A percentile compares a stretch with the other conserved stretches of the same genome.
These are phyloP conservation scores for Trichoderma oligosporum DNA, from an alignment of 2,329 filamentous ascomycete genomes.

Conservation along the genomic window DNA sequence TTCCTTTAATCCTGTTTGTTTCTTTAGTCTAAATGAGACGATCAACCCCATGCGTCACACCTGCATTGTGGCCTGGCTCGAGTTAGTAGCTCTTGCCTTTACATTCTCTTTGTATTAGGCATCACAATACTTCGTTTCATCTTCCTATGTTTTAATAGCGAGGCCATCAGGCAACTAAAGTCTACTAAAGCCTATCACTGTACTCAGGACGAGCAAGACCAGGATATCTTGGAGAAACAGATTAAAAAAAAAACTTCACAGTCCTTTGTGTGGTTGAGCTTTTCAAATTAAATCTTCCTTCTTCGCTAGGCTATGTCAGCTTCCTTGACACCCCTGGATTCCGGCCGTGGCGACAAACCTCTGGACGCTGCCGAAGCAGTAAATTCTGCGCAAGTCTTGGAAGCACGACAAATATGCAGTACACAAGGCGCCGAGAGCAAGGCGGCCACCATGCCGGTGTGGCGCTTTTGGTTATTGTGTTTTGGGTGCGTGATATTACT, in stretches of 20 bases:
- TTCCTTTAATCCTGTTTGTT: too few relatives aligned
- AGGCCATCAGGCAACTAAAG: too few relatives aligned
- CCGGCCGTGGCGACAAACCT: neutral
- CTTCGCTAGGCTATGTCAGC: neutral
- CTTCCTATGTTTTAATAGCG: too few relatives aligned
- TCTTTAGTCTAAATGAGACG: neutral
- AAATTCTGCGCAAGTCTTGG: neutral
- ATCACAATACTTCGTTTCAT: too few relatives aligned
- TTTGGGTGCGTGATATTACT: constrained; percentile 29
- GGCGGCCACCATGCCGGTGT: constrained; percentile 25
- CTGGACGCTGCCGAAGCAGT: neutral
- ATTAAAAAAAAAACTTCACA: too few relatives aligned
- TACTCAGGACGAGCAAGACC: too few relatives aligned
- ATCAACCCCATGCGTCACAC: neutral
- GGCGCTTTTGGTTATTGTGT: constrained; percentile 35
- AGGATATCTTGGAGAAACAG: too few relatives aligned
- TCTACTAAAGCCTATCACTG: too few relatives aligned
- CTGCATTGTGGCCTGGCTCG: neutral
- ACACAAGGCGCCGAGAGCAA: neutral
- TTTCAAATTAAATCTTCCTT: too few relatives aligned
- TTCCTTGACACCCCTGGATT: neutral
- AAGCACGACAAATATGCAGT: neutral
- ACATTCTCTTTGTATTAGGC: neutral
- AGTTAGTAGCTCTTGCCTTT: neutral
- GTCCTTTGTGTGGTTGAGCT: too few relatives aligned